These are phyloP conservation scores for Mucor racemosus DNA, from an alignment of 371 early-diverging fungal genomes.

Conservation along the genomic window DNA sequence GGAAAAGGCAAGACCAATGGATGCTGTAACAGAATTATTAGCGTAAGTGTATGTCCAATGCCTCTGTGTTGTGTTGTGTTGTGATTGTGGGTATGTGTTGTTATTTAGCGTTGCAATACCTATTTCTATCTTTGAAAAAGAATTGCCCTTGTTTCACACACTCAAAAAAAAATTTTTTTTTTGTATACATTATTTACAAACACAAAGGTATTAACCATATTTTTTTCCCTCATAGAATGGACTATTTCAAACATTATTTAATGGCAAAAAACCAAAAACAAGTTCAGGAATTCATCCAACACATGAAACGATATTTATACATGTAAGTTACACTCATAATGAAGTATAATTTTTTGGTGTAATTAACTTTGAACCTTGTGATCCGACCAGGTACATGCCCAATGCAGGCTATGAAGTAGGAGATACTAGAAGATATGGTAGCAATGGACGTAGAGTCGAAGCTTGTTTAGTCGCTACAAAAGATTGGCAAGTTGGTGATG, in stretches of 20 bases:
- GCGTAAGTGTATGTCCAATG: slow-evolving; percentile 32
- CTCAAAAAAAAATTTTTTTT: slow-evolving; percentile 3
- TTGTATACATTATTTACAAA: neutral
- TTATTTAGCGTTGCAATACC: neutral
- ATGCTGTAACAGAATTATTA: slow-evolving; percentile 52
- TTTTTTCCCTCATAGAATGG: slow-evolving; percentile 36
- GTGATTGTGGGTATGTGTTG: slow-evolving; percentile 2
- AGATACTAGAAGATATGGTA: slow-evolving; percentile 76
- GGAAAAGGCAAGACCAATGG: slow-evolving; percentile 44
- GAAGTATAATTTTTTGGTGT: slow-evolving; percentile 50
- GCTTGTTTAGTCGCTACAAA: slow-evolving; percentile 87
- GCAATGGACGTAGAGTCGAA: slow-evolving; percentile 72
- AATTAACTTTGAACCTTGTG: slow-evolving; percentile 12
- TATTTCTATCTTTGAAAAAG: slow-evolving; percentile 1
- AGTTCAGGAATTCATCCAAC: slow-evolving; percentile 48
- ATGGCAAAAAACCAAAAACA: slow-evolving; percentile 35
- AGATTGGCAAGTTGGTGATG: slow-evolving; percentile 75
- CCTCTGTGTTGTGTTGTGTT: neutral
- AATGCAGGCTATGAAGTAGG: slow-evolving; percentile 84
- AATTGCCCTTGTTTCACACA: slow-evolving; percentile 7
- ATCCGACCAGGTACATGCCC: slow-evolving; percentile 73
- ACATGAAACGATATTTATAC: slow-evolving; percentile 54
- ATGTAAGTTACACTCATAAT: slow-evolving; percentile 41
- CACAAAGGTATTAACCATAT: neutral
- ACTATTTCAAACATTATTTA: slow-evolving; percentile 45